Base-by-base conservation (phyloP, 2,329 filamentous ascomycete species). In the Plectosphaerella plurivora region DNA sequence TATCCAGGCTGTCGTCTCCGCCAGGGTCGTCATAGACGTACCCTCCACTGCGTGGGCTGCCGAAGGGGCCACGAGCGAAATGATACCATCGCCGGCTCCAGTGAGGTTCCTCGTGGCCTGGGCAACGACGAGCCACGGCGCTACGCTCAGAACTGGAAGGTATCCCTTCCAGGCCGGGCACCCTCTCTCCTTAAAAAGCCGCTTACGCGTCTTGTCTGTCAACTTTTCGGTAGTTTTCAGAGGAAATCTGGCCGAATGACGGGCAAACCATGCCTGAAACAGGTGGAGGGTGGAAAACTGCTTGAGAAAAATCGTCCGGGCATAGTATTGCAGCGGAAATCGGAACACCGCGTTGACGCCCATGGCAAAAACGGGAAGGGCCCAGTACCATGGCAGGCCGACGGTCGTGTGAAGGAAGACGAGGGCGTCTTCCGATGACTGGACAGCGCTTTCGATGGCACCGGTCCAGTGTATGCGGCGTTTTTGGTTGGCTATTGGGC, bases 341-440 rank as follows among this genome's bases (percentile, higher is more conserved):
- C 79, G 71, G 53, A 76, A 60, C 47, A 71, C 52, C 39, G 73
- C 59, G 62, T 71, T 76, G 60, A 81, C 64, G 45, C 66, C 62
- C 2, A 81, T 55, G 7, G 78, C 77, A 14, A 78, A 65, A n/a
- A 78, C 66, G 5, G 81, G 79, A 46, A 84, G 78, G 25, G 73
- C 70, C 33, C 81, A 57, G 57, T 70, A 81, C 81, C 81, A 84
- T 2, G 79, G 78, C 2, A 76, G 61, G 37, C 73, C 71, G 22
- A 69, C 68, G 47, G 60, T 41, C 22, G 54, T 52, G 60, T 84
- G 79, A 10, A 77, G 50, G 45, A 65, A 11, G 16, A 52, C 10
- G 20, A 55, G 37, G 16, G 20, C 20, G 16, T 48, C 39, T n/a
- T 53, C 42, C 12, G 44, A 24, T 15, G 39, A 2, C 22, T 53